Conservation (phyloP, 169 alveolate genomes). For the Plasmodium reichenowi region DNA sequence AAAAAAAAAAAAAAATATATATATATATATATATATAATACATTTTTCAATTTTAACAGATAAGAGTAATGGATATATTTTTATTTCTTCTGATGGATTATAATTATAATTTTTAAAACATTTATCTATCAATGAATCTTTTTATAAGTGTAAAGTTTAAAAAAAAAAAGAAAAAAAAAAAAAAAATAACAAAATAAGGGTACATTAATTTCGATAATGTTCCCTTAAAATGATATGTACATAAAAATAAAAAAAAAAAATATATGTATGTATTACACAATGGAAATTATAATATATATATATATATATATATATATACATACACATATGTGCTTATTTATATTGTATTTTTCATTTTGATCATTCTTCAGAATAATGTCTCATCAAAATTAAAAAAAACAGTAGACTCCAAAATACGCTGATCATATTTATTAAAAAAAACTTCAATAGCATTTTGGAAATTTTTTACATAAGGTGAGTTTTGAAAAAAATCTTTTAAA, state of each 20-base stretch:
- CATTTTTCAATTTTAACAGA: slow-evolving; percentile 9
- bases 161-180: background rate
- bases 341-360: background rate
- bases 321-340: background rate
- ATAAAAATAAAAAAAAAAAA: slow-evolving; percentile 1
- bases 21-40: slow-evolving; percentile 3
- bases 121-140: background rate
- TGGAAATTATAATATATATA: background rate
- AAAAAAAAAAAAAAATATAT: background rate
- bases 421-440: slow-evolving; percentile 73
- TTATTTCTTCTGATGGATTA: slow-evolving; percentile 44
- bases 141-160: background rate
- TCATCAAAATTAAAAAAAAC: slow-evolving; percentile 74
- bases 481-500: slow-evolving; percentile 50
- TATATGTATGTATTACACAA: background rate
- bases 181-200: background rate
- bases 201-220: slow-evolving; percentile 67
- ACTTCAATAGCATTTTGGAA: slow-evolving; percentile 43
- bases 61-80: slow-evolving; percentile 31
- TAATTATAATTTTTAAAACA: slow-evolving; percentile 27
- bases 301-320: background rate
- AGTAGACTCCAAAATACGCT: slow-evolving; percentile 71
- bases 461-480: slow-evolving; percentile 38
- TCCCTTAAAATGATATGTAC: background rate
- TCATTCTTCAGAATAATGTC: slow-evolving; percentile 28